A percentile compares a stretch with the other conserved stretches of the same genome.
These are phyloP conservation scores for Blepharisma undulans DNA, from an alignment of 169 alveolate genomes.

Conservation along the genomic window DNA sequence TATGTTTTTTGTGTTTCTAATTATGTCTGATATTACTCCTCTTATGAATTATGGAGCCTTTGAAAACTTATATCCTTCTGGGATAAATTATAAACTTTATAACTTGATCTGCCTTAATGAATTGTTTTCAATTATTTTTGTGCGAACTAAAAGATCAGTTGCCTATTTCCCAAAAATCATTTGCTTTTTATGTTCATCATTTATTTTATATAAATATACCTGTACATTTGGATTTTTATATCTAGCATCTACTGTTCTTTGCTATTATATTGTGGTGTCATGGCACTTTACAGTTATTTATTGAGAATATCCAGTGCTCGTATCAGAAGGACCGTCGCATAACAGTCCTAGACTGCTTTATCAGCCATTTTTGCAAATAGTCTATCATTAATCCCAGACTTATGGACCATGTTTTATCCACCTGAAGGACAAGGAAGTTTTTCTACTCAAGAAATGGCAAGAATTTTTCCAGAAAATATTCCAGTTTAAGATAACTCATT, in stretches of 20 bases:
- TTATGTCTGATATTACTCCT: neutral
- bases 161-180: neutral
- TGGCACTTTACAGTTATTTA: neutral
- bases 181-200: neutral
- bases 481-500: too few species aligned
- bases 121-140: neutral
- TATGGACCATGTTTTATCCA: constrained; percentile 21
- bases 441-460: constrained; percentile 6
- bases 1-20: neutral
- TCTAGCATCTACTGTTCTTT: neutral
- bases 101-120: neutral
- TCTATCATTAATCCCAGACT: neutral
- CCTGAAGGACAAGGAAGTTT: neutral
- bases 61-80: constrained; percentile 6
- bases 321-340: neutral
- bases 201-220: neutral
- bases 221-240: neutral
- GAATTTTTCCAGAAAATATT: constrained; percentile 7
- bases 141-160: constrained; percentile 16
- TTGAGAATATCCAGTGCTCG: neutral
- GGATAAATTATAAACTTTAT: neutral
- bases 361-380: constrained; percentile 14
- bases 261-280: neutral
- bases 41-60: neutral
- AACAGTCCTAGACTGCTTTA: constrained; percentile 20